Percentiles rank a stretch among this genome's conserved stretches.
Evolutionary conservation across 2,329 filamentous ascomycete genomes (phyloP).

Genomic region (Arthrobotrys megalospora): DNA sequence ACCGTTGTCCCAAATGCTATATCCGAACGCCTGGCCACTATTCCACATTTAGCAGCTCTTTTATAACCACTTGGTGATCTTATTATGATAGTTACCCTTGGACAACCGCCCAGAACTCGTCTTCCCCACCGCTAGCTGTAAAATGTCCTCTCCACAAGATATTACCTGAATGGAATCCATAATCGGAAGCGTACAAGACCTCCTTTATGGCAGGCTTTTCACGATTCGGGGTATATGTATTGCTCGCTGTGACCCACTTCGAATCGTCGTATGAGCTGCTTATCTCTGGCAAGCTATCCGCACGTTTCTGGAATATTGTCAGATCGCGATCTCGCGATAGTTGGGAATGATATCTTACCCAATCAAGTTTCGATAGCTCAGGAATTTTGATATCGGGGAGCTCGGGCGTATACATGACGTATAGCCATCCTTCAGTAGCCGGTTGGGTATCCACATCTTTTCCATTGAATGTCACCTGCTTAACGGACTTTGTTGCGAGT

Average conservation of each 20-base stretch:
- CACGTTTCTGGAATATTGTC: constrained; percentile 70
- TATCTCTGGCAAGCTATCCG: constrained; percentile 81
- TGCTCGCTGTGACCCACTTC: constrained; percentile 75
- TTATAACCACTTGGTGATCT: not conserved
- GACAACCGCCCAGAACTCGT: constrained; percentile 73
- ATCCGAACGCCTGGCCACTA: constrained; percentile 76
- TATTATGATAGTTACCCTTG: constrained; percentile 68
- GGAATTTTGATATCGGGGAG: constrained; percentile 73
- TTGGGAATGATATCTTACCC: constrained; percentile 65
- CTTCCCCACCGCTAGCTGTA: constrained; percentile 75
- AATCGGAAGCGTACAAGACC: constrained; percentile 79
- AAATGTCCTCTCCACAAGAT: constrained; percentile 81
- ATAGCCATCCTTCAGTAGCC: constrained; percentile 68
- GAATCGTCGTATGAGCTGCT: constrained; percentile 77
- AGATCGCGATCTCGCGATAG: not conserved
- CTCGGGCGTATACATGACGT: constrained; percentile 71
- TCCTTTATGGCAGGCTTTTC: constrained; percentile 74
- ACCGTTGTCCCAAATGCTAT: constrained; percentile 77
- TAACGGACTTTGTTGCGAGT: constrained; percentile 72
- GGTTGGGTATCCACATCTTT: constrained; percentile 67
- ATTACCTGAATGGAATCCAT: constrained; percentile 80
- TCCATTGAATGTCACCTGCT: constrained; percentile 75
- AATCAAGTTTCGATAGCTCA: constrained; percentile 73
- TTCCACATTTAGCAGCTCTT: not conserved
- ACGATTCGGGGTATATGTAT: constrained; percentile 75